Conservation (phyloP, 305 asterid species). For the Galium porrigens region DNA sequence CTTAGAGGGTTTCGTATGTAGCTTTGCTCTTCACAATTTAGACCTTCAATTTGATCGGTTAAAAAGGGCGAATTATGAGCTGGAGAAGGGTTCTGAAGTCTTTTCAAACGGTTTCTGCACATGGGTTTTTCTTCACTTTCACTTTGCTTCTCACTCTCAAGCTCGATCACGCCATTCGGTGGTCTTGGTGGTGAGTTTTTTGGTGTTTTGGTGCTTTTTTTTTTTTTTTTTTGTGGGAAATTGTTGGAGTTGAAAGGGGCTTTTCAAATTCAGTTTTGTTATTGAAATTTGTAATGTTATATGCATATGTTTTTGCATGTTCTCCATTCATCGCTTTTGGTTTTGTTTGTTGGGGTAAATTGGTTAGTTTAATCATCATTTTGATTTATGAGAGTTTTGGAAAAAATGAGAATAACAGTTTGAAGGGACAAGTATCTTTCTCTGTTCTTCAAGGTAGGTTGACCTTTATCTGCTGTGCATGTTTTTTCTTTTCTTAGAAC, state of each 20-base stretch:
- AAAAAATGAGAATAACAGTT: not conserved
- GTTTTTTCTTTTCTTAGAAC: not conserved
- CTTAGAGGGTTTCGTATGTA: not conserved
- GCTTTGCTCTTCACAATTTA: not conserved
- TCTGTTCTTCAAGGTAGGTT: not conserved
- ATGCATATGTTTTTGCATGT: not conserved
- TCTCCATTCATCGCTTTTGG: not conserved
- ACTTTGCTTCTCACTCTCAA: slow-evolving; percentile 63
- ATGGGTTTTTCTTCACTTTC: slow-evolving; percentile 59
- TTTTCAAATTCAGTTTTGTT: not conserved
- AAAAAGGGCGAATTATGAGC: slow-evolving; percentile 28
- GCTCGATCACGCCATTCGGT: slow-evolving; percentile 44
- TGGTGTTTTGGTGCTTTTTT: not conserved
- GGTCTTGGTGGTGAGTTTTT: slow-evolving; percentile 69
- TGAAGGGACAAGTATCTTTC: not conserved
- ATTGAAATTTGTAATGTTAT: not conserved
- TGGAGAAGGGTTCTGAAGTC: slow-evolving; percentile 73
- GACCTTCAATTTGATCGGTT: slow-evolving; percentile 1
- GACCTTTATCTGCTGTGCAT: not conserved
- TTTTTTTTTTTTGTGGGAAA: not conserved
- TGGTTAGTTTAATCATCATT: not conserved
- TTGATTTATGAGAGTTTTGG: not conserved
- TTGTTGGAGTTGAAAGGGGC: not conserved
- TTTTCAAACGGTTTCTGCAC: slow-evolving; percentile 61
- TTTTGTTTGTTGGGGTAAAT: not conserved